Base-by-base conservation (phyloP, 352 stramenopile species). In the Phytopythium cucurbitacearum region DNA sequence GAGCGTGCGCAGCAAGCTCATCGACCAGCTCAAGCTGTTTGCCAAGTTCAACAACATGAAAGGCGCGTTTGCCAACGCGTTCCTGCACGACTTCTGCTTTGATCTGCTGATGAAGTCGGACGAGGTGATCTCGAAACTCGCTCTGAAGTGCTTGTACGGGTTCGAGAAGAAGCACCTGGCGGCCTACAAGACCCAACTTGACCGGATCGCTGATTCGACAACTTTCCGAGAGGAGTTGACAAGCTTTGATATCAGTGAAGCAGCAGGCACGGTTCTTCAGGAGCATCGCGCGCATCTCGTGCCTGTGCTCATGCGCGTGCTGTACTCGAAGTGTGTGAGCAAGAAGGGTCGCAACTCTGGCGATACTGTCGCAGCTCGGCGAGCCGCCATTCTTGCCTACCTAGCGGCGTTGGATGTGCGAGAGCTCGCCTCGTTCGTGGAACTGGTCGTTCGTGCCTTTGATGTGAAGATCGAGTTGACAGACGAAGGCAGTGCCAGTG, bases 281-380 rank as follows among this genome's bases (percentile, higher is more conserved):
- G 87, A 95, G 44, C 91, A 98, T 51, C 83, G 89, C 3, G 59
- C 53, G 0, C 69, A 76, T 37, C 67, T 97, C 7, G 38, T 97
- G 5, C 91, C 90, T 6, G 76, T 98, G 3, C 66, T 98, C 8
- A 72, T 96, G 53, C 80, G 91, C 10, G 41, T 98, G 37, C 53
- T 98, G 46, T 98, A 96, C 65, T 90, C 89, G 6, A 94, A 96
- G 54, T 95, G 94, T 40, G 71, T 96, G 21, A 90, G 87, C 44
- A 87, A 89, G 58, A 96, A 87, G 57, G 85, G 80, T 32, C 75
- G 80, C 38, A 93, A 91, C 63, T 77, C 73, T 7, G 88, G 85
- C 7, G 86, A 94, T 59, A 94, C 87, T 0, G 85, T 96, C 39
- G 81, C 79, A 7, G 80, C 83, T 36, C 82, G 90, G n/a, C 89